Evolutionary conservation across 495 filamentous ascomycete species (phyloP), one percentile per base, ranked within the genome.

Genomic region (Lasiosphaeris hirsuta): DNA sequence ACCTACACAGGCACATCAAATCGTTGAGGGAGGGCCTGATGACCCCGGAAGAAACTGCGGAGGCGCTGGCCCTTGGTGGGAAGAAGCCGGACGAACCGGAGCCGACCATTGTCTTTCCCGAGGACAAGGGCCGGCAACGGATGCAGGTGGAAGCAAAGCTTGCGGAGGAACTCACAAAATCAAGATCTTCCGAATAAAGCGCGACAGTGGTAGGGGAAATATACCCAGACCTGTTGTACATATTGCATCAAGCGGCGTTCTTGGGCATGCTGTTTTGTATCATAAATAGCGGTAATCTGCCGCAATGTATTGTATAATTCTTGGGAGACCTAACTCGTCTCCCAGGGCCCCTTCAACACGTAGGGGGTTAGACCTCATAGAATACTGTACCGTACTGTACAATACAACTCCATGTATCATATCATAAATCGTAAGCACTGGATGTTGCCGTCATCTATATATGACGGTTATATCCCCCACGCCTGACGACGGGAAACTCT

Each of bases 401-500:
- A 30, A 30, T 30, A 30, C 23, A 30, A 30, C 23, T 30, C 23
- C 23, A 30, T 30, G 23, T 30, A 30, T 30, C 23, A 30, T 30
- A 30, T 30, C 23, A 5, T 30, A 30, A 30, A 30, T 30, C 23
- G 5, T 30, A 30, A 30, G 23, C 23, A 30, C 23, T 30, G 5
- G 23, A 14, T 11, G 38, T 2, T 51, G 51, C 15, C 61, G 38
- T 64, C 62, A 82, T 34, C 70, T 69, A 62, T 82, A 81, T 4
- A 83, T 60, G 15, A 82, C 72, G 3, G 76, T 76, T 35, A 81
- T 61, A 65, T 83, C 78, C 1, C 75, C 77, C 11, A 75, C 23
- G 23, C 23, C 65, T 17, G 68, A 65, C 0, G 72, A 65, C 5
- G 68, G 68, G 1, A 80, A 70, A 19, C 65, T 69, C 62, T 74